Percentiles rank a stretch among this genome's conserved stretches.
Conservation (phyloP, 1,139 yeast genomes). For the Kazachstania sp. region DNA sequence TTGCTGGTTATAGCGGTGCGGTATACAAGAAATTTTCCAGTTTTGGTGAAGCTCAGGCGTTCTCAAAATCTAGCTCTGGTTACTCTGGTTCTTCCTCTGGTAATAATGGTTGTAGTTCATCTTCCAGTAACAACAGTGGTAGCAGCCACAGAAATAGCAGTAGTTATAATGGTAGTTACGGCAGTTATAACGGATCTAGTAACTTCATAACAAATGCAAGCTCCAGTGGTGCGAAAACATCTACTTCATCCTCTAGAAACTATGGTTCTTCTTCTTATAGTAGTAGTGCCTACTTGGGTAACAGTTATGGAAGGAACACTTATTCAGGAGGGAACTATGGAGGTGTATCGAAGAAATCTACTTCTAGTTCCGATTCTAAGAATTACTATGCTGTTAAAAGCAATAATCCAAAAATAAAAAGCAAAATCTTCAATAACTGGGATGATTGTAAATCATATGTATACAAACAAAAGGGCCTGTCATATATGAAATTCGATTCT, state of each 20-base stretch:
- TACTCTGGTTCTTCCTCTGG: background rate
- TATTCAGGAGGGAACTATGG: background rate
- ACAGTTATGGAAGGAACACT: background rate
- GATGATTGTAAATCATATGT: constrained; percentile 38
- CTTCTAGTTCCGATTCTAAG: background rate
- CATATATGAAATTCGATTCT: constrained; percentile 40
- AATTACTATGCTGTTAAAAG: constrained; percentile 37
- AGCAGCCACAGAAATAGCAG: background rate
- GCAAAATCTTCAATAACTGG: constrained; percentile 40
- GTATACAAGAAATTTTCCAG: constrained; percentile 45
- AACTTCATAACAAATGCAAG: background rate
- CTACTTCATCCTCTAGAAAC: background rate
- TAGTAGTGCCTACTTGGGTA: background rate
- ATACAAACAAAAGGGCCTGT: constrained; percentile 39
- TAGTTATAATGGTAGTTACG: background rate
- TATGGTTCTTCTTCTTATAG: background rate
- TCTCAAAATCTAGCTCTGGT: constrained; percentile 20
- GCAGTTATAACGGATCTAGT: background rate
- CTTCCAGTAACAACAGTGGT: background rate
- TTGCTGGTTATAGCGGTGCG: constrained; percentile 48
- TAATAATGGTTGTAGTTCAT: background rate
- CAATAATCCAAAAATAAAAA: constrained; percentile 25
- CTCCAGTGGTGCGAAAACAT: background rate
- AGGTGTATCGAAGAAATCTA: constrained; percentile 1
- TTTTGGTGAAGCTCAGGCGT: constrained; percentile 38